phyloP scores from a whole-genome alignment of 768 basidiomycete genomes.

The Leccinum olivaceopallidum region DNA sequence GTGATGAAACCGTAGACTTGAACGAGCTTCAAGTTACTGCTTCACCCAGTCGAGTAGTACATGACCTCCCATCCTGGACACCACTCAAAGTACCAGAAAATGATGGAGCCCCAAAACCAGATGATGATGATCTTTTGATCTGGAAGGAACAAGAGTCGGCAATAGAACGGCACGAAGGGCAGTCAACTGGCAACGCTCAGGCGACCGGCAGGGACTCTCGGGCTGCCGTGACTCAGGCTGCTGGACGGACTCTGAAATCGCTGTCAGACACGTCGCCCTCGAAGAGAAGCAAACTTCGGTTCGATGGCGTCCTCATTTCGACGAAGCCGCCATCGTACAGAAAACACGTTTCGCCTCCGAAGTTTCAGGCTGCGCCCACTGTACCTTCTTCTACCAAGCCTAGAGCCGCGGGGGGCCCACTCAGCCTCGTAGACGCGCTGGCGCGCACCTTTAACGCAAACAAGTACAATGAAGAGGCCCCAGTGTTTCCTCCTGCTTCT shows the following conservation, averaged over 20 bases:
- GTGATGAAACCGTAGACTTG: background rate
- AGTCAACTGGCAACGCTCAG: background rate
- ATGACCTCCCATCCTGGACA: slow-evolving; percentile 22
- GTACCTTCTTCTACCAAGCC: background rate
- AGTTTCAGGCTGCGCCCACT: background rate
- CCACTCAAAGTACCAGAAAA: background rate
- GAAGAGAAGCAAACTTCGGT: slow-evolving; percentile 20
- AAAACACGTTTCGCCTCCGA: background rate
- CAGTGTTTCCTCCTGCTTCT: background rate
- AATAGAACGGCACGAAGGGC: background rate
- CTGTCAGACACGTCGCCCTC: background rate
- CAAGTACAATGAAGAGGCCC: slow-evolving; percentile 5
- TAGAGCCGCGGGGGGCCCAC: background rate
- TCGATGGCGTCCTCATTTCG: slow-evolving; percentile 27
- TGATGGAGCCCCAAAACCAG: slow-evolving; percentile 9
- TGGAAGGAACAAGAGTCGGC: background rate
- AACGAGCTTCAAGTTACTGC: background rate
- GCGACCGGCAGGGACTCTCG: background rate
- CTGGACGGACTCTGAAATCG: background rate
- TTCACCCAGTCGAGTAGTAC: background rate
- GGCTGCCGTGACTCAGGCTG: background rate
- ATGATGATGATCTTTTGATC: slow-evolving; percentile 11
- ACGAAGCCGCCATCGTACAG: slow-evolving; percentile 6
- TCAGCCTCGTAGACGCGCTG: slow-evolving; percentile 27
- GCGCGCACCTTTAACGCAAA: slow-evolving; percentile 30